Evolutionary conservation across 441 rosid genomes (phyloP), one percentile per base, ranked within the genome.

Genomic region (Aleurites moluccanus): DNA sequence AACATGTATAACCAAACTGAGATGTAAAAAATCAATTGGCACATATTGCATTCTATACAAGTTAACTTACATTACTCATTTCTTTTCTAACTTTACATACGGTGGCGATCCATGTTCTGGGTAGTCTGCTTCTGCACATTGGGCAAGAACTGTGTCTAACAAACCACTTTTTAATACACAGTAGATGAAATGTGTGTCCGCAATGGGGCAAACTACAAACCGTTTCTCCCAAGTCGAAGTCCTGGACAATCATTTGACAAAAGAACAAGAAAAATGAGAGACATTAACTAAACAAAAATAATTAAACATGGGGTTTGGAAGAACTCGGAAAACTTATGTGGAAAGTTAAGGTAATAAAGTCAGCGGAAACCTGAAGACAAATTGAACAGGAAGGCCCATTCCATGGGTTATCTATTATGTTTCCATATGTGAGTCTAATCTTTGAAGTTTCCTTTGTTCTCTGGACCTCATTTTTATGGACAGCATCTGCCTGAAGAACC

Each of bases 311-410:
- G 63, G 60, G 20, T 25, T 18, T 23, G 23, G 2, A 59, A 59
- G 45, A 15, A 13, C n/a, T 67, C 4, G 0, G 11, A 5, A 35
- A 38, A 7, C 13, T 20, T 10, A 23, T 5, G 4, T 42, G 18
- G 16, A 5, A n/a, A 23, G 27, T 38, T 6, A 11, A 33, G 23
- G 11, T n/a, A 55, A 8, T 21, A 35, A 33, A 52, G 16, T 10
- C 14, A 38, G 8, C 0, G 8, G 42, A 35, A 49, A 86, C 87
- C 89, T 84, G 84, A 27, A 86, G 87, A 75, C 89, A 84, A 42
- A 86, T 78, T 6, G 86, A 72, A 47, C 87, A 86, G 67, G 72
- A 75, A 7, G 69, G 28, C 68, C 79, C 77, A 25, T 71, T 69
- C 81, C 82, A 66, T 13, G 69, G 78, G 7, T 73, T 21, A 28